Conservation (phyloP, 805 yeast genomes). For the Priceomyces fermenticarens region DNA sequence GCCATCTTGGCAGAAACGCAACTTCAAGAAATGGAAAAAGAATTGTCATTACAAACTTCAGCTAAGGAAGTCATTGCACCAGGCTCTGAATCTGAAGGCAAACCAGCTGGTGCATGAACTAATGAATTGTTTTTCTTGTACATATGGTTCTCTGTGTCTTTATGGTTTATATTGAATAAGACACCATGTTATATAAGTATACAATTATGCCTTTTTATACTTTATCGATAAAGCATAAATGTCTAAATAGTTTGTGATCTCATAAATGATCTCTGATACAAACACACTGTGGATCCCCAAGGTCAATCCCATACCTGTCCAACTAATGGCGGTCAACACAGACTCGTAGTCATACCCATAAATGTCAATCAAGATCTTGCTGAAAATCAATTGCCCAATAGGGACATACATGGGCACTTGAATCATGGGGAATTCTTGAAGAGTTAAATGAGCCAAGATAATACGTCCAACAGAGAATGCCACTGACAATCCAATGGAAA, state of each 20-base stretch:
- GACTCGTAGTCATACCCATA: conserved; percentile 37
- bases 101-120: conserved; percentile 19
- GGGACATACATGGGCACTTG: conserved; percentile 74
- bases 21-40: conserved; percentile 90
- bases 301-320: conserved; percentile 68
- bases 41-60: conserved; percentile 76
- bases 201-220: conserved; percentile 53
- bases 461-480: conserved; percentile 92
- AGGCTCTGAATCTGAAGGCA: conserved; percentile 45
- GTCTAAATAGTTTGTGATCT: conserved; percentile 76
- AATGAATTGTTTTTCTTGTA: conserved; percentile 8
- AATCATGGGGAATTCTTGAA: conserved; percentile 69
- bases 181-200: background rate
- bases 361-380: conserved; percentile 31
- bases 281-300: conserved; percentile 68
- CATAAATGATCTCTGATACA: conserved; percentile 74
- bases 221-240: conserved; percentile 84
- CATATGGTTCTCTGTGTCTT: conserved; percentile 4
- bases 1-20: conserved; percentile 92
- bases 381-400: conserved; percentile 39
- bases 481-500: conserved; percentile 69
- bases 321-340: conserved; percentile 51
- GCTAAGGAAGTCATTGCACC: conserved; percentile 73
- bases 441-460: conserved; percentile 80
- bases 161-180: conserved; percentile 9